Conservation (phyloP, 345 rosid genomes). For the Arabis hirsuta region DNA sequence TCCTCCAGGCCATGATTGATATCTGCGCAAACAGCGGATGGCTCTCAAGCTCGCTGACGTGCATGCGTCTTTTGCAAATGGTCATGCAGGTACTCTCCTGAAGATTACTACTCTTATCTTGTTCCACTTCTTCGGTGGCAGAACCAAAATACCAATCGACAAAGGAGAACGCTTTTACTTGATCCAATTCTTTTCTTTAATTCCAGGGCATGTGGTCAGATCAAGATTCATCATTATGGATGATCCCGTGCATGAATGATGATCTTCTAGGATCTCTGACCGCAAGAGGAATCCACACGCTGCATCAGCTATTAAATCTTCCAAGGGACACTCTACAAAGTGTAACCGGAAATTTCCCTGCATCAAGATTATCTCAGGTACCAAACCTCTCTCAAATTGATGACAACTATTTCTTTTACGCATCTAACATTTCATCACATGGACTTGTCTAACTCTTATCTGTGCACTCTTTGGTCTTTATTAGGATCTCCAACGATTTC, state of each 20-base stretch:
- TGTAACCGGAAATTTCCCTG: slow-evolving; percentile 59
- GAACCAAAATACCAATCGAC: background rate
- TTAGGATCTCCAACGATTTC: slow-evolving; percentile 87
- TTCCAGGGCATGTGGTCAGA: slow-evolving; percentile 90
- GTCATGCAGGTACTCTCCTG: slow-evolving; percentile 82
- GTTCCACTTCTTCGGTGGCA: background rate
- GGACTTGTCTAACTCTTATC: slow-evolving; percentile 11
- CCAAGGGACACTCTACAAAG: slow-evolving; percentile 62
- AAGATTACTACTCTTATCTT: slow-evolving; percentile 19
- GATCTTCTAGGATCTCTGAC: slow-evolving; percentile 58
- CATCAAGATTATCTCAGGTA: slow-evolving; percentile 73
- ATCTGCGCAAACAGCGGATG: slow-evolving; percentile 98
- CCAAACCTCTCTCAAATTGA: slow-evolving; percentile 6
- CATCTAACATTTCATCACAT: background rate
- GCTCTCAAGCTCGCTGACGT: slow-evolving; percentile 86
- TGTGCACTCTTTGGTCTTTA: slow-evolving; percentile 13
- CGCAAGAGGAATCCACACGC: slow-evolving; percentile 58
- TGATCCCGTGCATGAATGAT: slow-evolving; percentile 87
- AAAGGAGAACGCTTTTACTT: slow-evolving; percentile 12
- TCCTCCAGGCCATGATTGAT: slow-evolving; percentile 98
- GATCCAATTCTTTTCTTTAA: slow-evolving; percentile 1
- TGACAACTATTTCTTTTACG: slow-evolving; percentile 10
- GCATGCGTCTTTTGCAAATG: slow-evolving; percentile 99
- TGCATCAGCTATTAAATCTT: slow-evolving; percentile 75
- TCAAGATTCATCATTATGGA: slow-evolving; percentile 74